Evolutionary conservation across 306 rosid genomes (phyloP), one percentile per base, ranked within the genome.

Genomic region (Inga oerstediana): DNA sequence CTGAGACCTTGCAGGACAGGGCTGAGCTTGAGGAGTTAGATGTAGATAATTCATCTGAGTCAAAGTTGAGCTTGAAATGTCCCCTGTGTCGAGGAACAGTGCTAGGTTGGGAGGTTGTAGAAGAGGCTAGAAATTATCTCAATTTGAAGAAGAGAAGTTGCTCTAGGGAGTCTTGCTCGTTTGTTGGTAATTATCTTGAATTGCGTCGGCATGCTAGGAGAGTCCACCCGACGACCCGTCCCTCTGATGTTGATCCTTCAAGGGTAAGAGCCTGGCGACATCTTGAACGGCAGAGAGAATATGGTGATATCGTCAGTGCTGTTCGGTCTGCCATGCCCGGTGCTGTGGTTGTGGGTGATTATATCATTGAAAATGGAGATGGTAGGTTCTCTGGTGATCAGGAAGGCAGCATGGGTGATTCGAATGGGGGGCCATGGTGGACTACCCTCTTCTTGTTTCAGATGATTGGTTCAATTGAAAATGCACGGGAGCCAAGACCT

Each of bases 161-260:
- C 90, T 92, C 98, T 9, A 87, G 97, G 61, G 98, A 93, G 49
- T 85, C 97, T 4, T 95, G 98, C 88, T 89, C 92, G 56, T 95
- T 95, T 82, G 80, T 87, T 70, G 98, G 98, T 61, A 91, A 86
- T 88, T 95, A 95, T 89, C 91, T 89, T 58, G 98, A 92, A 58
- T 82, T 95, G 89, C 98, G 98, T 7, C 85, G 97, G 48, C 98
- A 95, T 86, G 98, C 98, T 17, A 88, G 98, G 82, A 88, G 98
- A 84, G 92, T 88, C 79, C 98, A 95, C 79, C 98, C 98, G 0
- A 72, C 94, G 3, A 88, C 93, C 17, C 85, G 93, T 12, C 98
- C 98, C 74, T 87, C 98, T 10, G 90, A 88, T 5, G 64, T 84
- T 73, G 98, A 95, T 81, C 98, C 98, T 2, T 87, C 90, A 10